Evolutionary conservation across 495 filamentous ascomycete genomes (phyloP).

Genomic region (Podospora tetraspora): DNA sequence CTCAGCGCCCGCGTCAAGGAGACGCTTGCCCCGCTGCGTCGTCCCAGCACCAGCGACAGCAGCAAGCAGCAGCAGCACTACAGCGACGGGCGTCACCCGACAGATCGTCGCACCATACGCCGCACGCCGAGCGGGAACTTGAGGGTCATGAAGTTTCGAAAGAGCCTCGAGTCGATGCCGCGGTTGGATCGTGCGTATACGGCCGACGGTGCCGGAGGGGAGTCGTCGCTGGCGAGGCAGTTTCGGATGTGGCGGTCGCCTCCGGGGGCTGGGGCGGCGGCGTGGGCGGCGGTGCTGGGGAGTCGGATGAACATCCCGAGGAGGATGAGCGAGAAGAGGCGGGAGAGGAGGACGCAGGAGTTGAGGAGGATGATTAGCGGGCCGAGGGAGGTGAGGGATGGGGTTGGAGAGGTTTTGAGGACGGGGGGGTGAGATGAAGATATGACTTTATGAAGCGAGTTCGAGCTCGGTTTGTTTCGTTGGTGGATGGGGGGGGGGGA

Average conservation of each 20-base stretch:
- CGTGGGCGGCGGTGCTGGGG: constrained; percentile 24
- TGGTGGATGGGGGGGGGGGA: neutral
- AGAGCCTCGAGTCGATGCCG: constrained; percentile 37
- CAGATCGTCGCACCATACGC: constrained; percentile 45
- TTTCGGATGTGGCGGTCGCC: constrained; percentile 18
- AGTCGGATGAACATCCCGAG: constrained; percentile 45
- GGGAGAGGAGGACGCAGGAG: constrained; percentile 59
- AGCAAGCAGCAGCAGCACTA: constrained; percentile 30
- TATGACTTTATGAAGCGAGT: neutral
- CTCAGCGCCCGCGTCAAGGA: constrained; percentile 42
- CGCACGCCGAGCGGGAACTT: constrained; percentile 47
- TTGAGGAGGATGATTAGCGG: constrained; percentile 63
- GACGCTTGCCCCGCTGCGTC: constrained; percentile 48
- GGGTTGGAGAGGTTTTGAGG: constrained; percentile 48
- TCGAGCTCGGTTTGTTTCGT: neutral
- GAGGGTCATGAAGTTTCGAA: constrained; percentile 44
- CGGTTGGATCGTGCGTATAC: constrained; percentile 21
- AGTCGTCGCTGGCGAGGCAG: constrained; percentile 15
- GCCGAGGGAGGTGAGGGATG: constrained; percentile 46
- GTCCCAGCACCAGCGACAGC: neutral
- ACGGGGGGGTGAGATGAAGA: constrained; percentile 10
- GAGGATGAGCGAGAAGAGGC: constrained; percentile 54
- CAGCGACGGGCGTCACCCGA: constrained; percentile 35
- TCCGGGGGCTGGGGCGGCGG: constrained; percentile 1
- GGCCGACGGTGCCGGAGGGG: constrained; percentile 32